Evolutionary conservation across 495 filamentous ascomycete genomes (phyloP).

Genomic region (Gamarada debralockiae): DNA sequence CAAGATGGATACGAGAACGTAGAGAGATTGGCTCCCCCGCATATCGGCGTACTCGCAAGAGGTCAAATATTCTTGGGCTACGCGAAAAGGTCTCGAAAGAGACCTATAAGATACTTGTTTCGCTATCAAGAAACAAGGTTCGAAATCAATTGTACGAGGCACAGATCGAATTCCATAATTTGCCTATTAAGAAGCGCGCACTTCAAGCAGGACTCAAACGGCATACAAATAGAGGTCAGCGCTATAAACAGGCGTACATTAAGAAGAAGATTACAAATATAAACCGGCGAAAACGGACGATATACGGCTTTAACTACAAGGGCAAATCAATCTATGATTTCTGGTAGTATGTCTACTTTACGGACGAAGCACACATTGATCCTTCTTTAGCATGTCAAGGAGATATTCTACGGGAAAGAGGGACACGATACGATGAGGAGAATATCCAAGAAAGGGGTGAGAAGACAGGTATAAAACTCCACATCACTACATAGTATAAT

Average conservation of each 20-base stretch:
- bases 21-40: not conserved
- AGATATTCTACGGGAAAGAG: slow-evolving; percentile 7
- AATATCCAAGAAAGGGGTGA: slow-evolving; percentile 9
- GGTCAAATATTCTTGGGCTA: too few relatives aligned
- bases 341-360: slow-evolving; percentile 4
- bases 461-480: slow-evolving; percentile 1
- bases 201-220: too few relatives aligned
- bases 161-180: not conserved
- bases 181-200: not conserved
- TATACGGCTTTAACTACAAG: not conserved
- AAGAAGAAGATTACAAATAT: slow-evolving; percentile 6
- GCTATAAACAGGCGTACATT: slow-evolving; percentile 6
- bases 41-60: too few relatives aligned
- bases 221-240: too few relatives aligned
- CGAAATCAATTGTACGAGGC: slow-evolving; percentile 6
- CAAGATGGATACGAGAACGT: slow-evolving; percentile 3
- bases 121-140: slow-evolving; percentile 5
- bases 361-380: slow-evolving; percentile 2
- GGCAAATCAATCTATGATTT: slow-evolving; percentile 2
- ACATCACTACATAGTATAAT: slow-evolving; percentile 9
- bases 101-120: too few relatives aligned
- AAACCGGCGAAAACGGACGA: not conserved
- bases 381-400: slow-evolving; percentile 3
- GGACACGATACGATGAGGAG: not conserved
- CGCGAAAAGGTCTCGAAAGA: too few relatives aligned